Conservation (phyloP, 768 basidiomycete genomes). For the Trametes cinnabarina region DNA sequence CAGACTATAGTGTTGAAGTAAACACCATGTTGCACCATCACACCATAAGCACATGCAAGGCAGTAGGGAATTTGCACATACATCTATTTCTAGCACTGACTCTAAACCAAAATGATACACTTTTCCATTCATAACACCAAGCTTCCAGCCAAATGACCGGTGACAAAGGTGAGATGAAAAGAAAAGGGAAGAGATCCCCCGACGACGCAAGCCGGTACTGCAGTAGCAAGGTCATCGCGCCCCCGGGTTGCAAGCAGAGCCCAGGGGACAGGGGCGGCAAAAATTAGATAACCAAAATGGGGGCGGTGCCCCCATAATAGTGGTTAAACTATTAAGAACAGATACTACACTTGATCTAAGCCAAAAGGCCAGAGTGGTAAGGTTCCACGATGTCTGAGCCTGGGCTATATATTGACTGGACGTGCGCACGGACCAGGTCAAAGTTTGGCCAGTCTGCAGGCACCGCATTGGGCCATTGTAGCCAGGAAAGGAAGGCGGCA, state of each 20-base stretch:
- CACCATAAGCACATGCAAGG: no score
- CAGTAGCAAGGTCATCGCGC: conserved; percentile 30
- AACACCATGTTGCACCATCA: no score
- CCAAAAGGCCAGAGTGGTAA: conserved; percentile 62
- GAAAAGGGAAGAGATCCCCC: conserved; percentile 26
- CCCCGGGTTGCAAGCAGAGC: conserved; percentile 30
- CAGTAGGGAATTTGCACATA: no score
- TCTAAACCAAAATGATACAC: background rate
- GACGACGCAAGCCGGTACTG: conserved; percentile 31
- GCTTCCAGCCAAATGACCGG: conserved; percentile 14
- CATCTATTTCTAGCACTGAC: no score
- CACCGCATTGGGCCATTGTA: background rate
- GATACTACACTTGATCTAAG: conserved; percentile 80
- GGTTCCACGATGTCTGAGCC: conserved; percentile 18
- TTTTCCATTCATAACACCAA: conserved; percentile 4
- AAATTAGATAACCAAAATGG: conserved; percentile 22
- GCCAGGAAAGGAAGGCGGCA: conserved; percentile 6
- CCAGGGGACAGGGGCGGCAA: conserved; percentile 23
- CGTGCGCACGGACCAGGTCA: conserved; percentile 16
- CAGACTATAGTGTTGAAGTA: no score
- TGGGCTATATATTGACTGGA: background rate
- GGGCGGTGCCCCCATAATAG: conserved; percentile 9
- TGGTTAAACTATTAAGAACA: conserved; percentile 54
- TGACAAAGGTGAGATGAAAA: conserved; percentile 15
- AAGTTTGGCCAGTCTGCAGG: background rate